Conservation (phyloP, 306 rosid genomes). For the Sesbania bispinosa region DNA sequence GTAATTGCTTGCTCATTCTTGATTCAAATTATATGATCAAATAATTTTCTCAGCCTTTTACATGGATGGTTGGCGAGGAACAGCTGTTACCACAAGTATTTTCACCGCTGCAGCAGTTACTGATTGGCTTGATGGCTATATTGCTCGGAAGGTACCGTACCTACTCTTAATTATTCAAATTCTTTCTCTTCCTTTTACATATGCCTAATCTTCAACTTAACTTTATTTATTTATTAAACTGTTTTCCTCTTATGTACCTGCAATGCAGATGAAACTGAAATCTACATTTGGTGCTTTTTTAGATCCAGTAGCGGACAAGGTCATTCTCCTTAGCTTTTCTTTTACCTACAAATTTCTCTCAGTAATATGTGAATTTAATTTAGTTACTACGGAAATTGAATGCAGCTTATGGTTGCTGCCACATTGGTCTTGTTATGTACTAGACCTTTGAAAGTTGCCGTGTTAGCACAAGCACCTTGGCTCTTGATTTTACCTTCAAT, state of each 20-base stretch:
- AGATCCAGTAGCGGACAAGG: constrained; percentile 99
- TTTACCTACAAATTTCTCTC: neutral
- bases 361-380: neutral
- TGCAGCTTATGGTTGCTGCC: constrained; percentile 98
- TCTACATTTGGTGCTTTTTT: constrained; percentile 94
- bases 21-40: neutral
- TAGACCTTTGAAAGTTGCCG: constrained; percentile 60
- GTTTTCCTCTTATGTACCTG: neutral
- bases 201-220: neutral
- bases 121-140: constrained; percentile 97
- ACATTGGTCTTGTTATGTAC: constrained; percentile 85
- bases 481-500: constrained; percentile 76
- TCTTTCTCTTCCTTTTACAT: neutral
- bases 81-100: constrained; percentile 73
- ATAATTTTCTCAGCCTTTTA: constrained; percentile 55
- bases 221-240: neutral
- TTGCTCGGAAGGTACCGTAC: constrained; percentile 76
- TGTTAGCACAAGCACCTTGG: constrained; percentile 69
- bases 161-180: neutral
- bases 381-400: constrained; percentile 21
- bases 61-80: constrained; percentile 79
- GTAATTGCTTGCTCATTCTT: no score
- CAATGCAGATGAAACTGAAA: constrained; percentile 75
- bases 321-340: constrained; percentile 23
- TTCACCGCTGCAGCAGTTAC: constrained; percentile 83